Evolutionary conservation across 192 early-diverging fungal genomes (phyloP).

Genomic region (Coemansia interrupta): DNA sequence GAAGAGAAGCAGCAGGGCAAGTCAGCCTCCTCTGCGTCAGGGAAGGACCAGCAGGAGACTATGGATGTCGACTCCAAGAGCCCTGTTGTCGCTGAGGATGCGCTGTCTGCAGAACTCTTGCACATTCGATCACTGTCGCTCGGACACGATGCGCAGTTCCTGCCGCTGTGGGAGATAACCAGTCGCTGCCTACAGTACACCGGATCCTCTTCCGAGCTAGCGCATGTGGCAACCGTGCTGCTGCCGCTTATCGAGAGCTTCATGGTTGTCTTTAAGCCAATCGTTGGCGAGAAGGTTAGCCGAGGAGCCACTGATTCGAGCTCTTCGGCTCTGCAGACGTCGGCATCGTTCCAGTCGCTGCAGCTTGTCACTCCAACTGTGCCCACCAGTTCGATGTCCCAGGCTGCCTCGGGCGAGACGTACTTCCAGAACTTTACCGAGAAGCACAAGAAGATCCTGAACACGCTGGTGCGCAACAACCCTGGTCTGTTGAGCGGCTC

Average conservation of each 20-base stretch:
- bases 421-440: conserved; percentile 90
- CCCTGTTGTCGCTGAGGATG: conserved; percentile 14
- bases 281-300: conserved; percentile 53
- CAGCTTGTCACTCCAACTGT: conserved; percentile 15
- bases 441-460: conserved; percentile 91
- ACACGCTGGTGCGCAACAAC: conserved; percentile 96
- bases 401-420: conserved; percentile 39
- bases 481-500: conserved; percentile 94
- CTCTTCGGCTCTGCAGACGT: conserved; percentile 22
- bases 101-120: conserved; percentile 26
- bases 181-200: conserved; percentile 72
- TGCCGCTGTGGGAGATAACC: conserved; percentile 73
- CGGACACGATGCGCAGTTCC: conserved; percentile 50
- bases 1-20: conserved; percentile 50
- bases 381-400: conserved; percentile 1
- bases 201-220: conserved; percentile 72
- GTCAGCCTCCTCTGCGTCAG: conserved; percentile 25
- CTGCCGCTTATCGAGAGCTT: conserved; percentile 94
- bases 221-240: conserved; percentile 87
- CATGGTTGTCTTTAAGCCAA: conserved; percentile 96
- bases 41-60: conserved; percentile 15
- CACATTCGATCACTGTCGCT: conserved; percentile 49
- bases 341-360: conserved; percentile 33
- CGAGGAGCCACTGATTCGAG: conserved; percentile 8
- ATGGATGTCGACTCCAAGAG: conserved; percentile 28